A percentile compares a stretch with the other conserved stretches of the same genome.
Evolutionary conservation across 2,329 filamentous ascomycete genomes (phyloP).

Genomic region (Phyllosticta ampelicida): DNA sequence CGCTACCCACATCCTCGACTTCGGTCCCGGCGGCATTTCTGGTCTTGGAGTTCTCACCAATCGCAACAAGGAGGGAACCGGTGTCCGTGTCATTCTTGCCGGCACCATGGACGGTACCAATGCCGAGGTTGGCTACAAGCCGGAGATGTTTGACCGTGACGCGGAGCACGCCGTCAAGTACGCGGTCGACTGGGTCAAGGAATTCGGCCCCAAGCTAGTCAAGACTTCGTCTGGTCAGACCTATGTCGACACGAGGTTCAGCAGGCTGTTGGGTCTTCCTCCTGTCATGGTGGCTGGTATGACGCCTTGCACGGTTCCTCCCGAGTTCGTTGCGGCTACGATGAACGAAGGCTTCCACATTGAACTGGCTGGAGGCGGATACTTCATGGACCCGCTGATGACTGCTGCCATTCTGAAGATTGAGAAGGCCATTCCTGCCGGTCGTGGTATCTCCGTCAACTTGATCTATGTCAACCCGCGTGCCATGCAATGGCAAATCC

Average conservation of each 20-base stretch:
- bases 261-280: conserved; percentile 35
- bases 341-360: conserved; percentile 43
- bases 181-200: conserved; percentile 94
- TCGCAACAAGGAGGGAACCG: conserved; percentile 97
- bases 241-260: conserved; percentile 80
- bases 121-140: conserved; percentile 90
- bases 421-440: conserved; percentile 33
- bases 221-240: conserved; percentile 83
- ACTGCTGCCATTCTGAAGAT: conserved; percentile 36
- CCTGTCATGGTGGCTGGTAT: conserved; percentile 40
- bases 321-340: conserved; percentile 43
- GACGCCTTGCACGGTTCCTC: conserved; percentile 38
- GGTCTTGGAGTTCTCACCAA: conserved; percentile 93
- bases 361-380: conserved; percentile 41
- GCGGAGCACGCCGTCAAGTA: conserved; percentile 91
- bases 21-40: conserved; percentile 92
- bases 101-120: conserved; percentile 88
- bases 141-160: conserved; percentile 93
- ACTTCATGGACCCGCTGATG: conserved; percentile 36
- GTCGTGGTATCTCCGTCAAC: conserved; percentile 43
- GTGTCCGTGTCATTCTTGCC: conserved; percentile 89
- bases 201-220: conserved; percentile 84
- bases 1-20: conserved; percentile 91
- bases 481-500: conserved; percentile 44
- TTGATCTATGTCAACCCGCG: conserved; percentile 44